phyloP scores from a whole-genome alignment of 2,329 filamentous ascomycete genomes.

The Xylaria sp. region DNA sequence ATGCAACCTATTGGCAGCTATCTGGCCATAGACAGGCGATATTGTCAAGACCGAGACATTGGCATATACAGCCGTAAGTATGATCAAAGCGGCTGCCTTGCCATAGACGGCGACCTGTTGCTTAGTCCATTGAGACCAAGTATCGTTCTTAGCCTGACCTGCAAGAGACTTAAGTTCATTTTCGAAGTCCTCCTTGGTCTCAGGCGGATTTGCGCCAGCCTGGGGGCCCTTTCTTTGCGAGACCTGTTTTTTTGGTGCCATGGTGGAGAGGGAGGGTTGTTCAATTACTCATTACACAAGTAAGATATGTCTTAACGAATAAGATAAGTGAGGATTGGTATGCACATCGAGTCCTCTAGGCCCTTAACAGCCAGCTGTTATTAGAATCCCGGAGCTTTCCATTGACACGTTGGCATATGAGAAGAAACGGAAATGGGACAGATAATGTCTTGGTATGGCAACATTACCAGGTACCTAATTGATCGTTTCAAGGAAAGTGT shows the following conservation, averaged over 20 bases:
- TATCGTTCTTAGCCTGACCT: slow-evolving; percentile 48
- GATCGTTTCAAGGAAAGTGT: slow-evolving; percentile 32
- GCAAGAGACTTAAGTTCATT: slow-evolving; percentile 64
- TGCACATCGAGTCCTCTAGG: neutral
- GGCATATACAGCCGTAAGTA: slow-evolving; percentile 71
- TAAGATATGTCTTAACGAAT: slow-evolving; percentile 19
- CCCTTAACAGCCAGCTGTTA: slow-evolving; percentile 50
- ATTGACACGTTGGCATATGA: neutral
- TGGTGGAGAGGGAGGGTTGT: slow-evolving; percentile 25
- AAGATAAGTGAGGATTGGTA: slow-evolving; percentile 9
- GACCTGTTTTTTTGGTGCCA: slow-evolving; percentile 47
- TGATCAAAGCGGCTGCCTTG: slow-evolving; percentile 58
- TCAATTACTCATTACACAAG: slow-evolving; percentile 24
- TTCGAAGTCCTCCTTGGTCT: slow-evolving; percentile 64
- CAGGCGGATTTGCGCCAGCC: slow-evolving; percentile 51
- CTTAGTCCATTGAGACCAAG: slow-evolving; percentile 48
- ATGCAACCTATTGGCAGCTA: slow-evolving; percentile 80
- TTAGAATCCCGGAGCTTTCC: slow-evolving; percentile 34
- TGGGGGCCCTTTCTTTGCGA: slow-evolving; percentile 42
- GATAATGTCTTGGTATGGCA: slow-evolving; percentile 21
- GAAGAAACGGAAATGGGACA: slow-evolving; percentile 29
- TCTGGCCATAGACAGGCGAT: slow-evolving; percentile 87
- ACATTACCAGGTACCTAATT: neutral
- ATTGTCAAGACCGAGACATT: slow-evolving; percentile 79
- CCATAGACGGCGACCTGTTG: slow-evolving; percentile 56